A percentile compares a stretch with the other conserved stretches of the same genome.
Evolutionary conservation across 148 eudicot genomes (phyloP).

Genomic region (Rhododendron simsii): DNA sequence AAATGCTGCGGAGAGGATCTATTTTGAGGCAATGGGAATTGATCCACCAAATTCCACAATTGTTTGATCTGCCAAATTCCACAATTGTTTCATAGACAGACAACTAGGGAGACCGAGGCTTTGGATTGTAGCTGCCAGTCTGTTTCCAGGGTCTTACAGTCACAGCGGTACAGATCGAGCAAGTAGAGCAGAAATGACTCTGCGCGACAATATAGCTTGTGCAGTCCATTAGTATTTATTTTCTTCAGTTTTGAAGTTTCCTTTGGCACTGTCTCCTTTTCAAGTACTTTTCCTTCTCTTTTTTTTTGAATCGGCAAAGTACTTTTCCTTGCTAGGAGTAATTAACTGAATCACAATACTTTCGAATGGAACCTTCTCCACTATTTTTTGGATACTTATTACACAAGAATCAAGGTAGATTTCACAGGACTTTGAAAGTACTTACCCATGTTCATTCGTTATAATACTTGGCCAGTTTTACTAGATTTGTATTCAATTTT

Average conservation of each 20-base stretch:
- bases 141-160: not conserved
- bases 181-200: not conserved
- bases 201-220: not conserved
- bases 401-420: not conserved
- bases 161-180: not conserved
- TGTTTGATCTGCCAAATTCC: not conserved
- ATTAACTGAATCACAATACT: not conserved
- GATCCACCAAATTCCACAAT: conserved; percentile 26
- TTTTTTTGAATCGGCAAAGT: not conserved
- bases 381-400: not conserved
- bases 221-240: not conserved
- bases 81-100: not conserved
- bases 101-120: not conserved
- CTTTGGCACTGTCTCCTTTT: not conserved
- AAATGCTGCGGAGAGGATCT: conserved; percentile 36
- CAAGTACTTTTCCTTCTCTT: not conserved
- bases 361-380: not conserved
- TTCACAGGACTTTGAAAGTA: not conserved
- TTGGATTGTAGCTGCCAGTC: not conserved
- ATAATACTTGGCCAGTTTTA: not conserved
- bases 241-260: not conserved
- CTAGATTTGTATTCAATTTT: not conserved
- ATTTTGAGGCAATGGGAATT: conserved; percentile 37
- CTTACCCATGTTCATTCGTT: too few relatives aligned
- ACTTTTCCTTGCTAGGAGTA: not conserved